Evolutionary conservation across 2,329 filamentous ascomycete species (phyloP), one percentile per base, ranked within the genome.

Genomic region (Emergomyces orientalis): DNA sequence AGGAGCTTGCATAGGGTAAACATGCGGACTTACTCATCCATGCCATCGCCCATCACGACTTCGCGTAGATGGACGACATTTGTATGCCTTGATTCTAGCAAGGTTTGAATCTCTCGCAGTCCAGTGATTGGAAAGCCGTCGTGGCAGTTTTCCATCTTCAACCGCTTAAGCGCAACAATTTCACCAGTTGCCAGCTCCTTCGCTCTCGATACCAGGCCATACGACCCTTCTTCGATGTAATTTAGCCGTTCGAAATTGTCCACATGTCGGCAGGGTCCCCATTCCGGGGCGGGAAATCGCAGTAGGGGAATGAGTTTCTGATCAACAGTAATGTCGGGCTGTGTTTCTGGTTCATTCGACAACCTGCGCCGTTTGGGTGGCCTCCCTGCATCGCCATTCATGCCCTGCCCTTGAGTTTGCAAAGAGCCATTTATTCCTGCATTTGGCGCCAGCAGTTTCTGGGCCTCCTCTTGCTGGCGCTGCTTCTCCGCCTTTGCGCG

Each of bases 141-240:
- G 65, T 84, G 83, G 55, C 84, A 79, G 72, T 83, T 82, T 64
- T 97, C 90, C 75, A 96, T 86, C 81, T 99, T 99, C 63, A 97
- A 82, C 72, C 91, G 88, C 81, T 99, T 99, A 67, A 99, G 80
- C 17, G 94, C 94, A 25, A 97, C 92, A 7, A 99, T 83, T 63
- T 88, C 84, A 41, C 89, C 89, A 0, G 89, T 93, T 3, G 80
- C 78, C 39, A 83, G 80, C 69, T 95, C 88, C 65, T 82, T 87
- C 14, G 91, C 94, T 63, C 94, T 84, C 62, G 92, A 92, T 4
- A 99, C 94, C 84, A 88, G 93, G 55, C 94, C 94, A 75, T 99
- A 99, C 9, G 91, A 91, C 43, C 94, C 94, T 78, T 99, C 94
- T 76, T 97, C 94, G 70, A 99, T 99, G 73, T 94, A 89, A 75